Conservation (phyloP, 129 eudicot species). For the Lactuca sativa region DNA sequence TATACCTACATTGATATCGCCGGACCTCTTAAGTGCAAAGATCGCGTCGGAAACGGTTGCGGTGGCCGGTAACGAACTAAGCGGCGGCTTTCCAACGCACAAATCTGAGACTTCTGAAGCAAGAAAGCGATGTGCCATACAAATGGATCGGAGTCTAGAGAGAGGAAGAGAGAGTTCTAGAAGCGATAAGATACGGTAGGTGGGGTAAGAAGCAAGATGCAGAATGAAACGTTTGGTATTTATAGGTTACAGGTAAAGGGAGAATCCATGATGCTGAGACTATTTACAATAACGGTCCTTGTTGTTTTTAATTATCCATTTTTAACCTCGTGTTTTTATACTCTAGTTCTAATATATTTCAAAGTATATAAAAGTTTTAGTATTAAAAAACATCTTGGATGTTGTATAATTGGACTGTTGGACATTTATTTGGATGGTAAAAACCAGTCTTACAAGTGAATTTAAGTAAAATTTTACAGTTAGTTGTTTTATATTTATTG, state of each 20-base stretch:
- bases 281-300: constrained; percentile 1
- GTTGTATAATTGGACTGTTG: not conserved
- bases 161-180: constrained; percentile 2
- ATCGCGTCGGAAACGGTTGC: constrained; percentile 60
- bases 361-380: too few species aligned
- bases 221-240: constrained; percentile 12
- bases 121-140: constrained; percentile 71
- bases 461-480: too few species aligned
- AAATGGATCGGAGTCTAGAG: constrained; percentile 17
- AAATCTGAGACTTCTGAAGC: constrained; percentile 62
- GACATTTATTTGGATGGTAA: too few species aligned
- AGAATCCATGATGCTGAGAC: not conserved
- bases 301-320: not conserved
- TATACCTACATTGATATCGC: constrained; percentile 51
- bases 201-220: constrained; percentile 6
- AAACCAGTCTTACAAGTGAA: not conserved
- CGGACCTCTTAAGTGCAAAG: constrained; percentile 51
- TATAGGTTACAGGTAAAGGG: constrained; percentile 15
- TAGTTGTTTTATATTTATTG: too few species aligned
- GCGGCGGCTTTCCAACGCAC: constrained; percentile 78
- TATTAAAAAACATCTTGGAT: not conserved
- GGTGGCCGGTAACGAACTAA: constrained; percentile 43
- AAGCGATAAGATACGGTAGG: constrained; percentile 14
- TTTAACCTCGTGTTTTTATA: not conserved
- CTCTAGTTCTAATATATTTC: not conserved